Conservation (phyloP, 2,329 filamentous ascomycete genomes). For the Dichotomopilus funicola region DNA sequence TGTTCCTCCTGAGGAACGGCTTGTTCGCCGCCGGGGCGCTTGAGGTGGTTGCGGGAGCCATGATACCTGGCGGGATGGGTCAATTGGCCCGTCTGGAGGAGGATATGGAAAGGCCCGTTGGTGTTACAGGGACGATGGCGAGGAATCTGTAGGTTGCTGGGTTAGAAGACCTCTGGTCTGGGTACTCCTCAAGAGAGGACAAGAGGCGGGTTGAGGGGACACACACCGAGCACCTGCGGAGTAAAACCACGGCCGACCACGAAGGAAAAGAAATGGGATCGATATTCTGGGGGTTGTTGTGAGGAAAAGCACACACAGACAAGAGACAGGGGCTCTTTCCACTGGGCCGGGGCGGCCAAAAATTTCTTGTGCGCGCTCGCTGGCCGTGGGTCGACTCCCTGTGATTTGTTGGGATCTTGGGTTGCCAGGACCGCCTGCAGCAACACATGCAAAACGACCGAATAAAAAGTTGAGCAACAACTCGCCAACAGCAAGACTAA, state of each 20-base stretch:
- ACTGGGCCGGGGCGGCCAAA: constrained; percentile 11
- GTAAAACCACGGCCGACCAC: constrained; percentile 11
- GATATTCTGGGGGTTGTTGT: constrained; percentile 3
- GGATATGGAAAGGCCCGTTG: neutral
- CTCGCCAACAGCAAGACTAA: neutral
- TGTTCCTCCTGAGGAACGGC: constrained; percentile 43
- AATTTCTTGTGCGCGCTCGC: constrained; percentile 17
- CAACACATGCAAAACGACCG: constrained; percentile 3
- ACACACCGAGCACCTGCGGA: constrained; percentile 11
- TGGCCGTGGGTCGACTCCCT: constrained; percentile 21
- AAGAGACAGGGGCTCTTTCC: constrained; percentile 1
- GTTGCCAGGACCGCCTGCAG: neutral
- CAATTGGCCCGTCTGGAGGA: constrained; percentile 1
- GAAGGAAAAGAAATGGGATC: constrained; percentile 1
- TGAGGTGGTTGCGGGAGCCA: constrained; percentile 42
- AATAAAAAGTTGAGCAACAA: neutral
- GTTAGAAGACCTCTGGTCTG: neutral
- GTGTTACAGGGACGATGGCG: constrained; percentile 2
- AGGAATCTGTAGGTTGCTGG: constrained; percentile 1
- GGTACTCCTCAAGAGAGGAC: neutral
- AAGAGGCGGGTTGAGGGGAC: neutral
- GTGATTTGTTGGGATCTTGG: constrained; percentile 21
- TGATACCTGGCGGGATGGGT: constrained; percentile 23
- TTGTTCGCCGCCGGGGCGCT: constrained; percentile 36
- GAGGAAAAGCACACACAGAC: constrained; percentile 4